Evolutionary conservation across 768 basidiomycete species (phyloP).

Genomic region (Albatrellus ellisii): DNA sequence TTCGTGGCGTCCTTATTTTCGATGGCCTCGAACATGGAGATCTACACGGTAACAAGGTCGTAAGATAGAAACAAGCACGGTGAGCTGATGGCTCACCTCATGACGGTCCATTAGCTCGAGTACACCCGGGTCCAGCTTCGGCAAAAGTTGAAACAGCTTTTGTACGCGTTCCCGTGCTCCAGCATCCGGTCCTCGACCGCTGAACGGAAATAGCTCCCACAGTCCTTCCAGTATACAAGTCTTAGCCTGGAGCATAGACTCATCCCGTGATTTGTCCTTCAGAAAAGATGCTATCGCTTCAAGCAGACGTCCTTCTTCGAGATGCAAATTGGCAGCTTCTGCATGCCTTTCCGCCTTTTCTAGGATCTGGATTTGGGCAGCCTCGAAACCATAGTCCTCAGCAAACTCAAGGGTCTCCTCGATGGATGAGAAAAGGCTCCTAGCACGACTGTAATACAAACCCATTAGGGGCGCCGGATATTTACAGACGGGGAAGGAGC

Average conservation of each 20-base stretch:
- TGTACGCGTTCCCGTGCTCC: too few species aligned
- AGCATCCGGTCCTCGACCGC: too few species aligned
- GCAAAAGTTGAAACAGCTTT: too few species aligned
- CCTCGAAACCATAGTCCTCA: slow-evolving; percentile 38
- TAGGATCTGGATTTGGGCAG: slow-evolving; percentile 33
- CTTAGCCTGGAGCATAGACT: slow-evolving; percentile 23
- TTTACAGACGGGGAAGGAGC: neutral
- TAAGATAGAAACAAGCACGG: too few species aligned
- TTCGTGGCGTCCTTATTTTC: neutral
- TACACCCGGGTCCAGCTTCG: too few species aligned
- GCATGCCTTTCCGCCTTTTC: slow-evolving; percentile 25
- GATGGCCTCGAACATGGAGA: slow-evolving; percentile 7
- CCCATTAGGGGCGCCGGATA: neutral
- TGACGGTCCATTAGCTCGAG: too few species aligned
- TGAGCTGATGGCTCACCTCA: too few species aligned
- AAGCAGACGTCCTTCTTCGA: slow-evolving; percentile 28
- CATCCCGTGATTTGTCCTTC: slow-evolving; percentile 17
- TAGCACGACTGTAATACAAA: slow-evolving; percentile 27
- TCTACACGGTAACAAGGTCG: neutral
- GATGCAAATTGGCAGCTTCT: slow-evolving; percentile 40
- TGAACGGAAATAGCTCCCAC: slow-evolving; percentile 33
- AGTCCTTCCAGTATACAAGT: slow-evolving; percentile 31
- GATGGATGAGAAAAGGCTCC: slow-evolving; percentile 30
- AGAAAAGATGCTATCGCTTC: slow-evolving; percentile 36
- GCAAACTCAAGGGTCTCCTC: slow-evolving; percentile 48